A percentile compares a stretch with the other conserved stretches of the same genome.
phyloP scores from a whole-genome alignment of 2,329 filamentous ascomycete genomes.

The Fusarium burgessii region DNA sequence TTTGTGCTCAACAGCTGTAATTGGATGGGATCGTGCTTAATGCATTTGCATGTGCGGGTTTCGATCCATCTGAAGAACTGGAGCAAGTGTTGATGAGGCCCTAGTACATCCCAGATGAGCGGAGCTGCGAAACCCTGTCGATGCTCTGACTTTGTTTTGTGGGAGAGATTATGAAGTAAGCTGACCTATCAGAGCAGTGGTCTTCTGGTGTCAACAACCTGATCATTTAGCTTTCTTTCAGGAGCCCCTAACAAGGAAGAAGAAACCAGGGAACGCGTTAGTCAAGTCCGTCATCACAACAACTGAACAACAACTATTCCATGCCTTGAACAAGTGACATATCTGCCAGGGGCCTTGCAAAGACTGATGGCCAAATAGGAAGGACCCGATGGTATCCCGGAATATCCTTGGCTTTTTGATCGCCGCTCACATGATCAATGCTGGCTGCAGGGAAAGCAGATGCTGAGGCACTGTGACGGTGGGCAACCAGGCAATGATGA shows the following conservation, averaged over 20 bases:
- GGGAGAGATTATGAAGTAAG: slow-evolving; percentile 1
- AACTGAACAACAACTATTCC: neutral
- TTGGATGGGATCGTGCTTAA: neutral
- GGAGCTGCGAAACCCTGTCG: slow-evolving; percentile 14
- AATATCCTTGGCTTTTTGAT: slow-evolving; percentile 12
- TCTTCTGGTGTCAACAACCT: neutral
- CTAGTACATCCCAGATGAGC: neutral
- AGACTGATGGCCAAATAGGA: neutral
- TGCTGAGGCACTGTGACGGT: neutral
- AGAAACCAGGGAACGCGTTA: neutral
- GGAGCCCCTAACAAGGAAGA: neutral
- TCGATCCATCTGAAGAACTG: neutral
- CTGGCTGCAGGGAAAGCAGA: slow-evolving; percentile 37
- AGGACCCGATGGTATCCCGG: neutral
- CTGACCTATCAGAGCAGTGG: slow-evolving; percentile 16
- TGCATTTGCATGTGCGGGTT: neutral
- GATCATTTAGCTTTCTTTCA: neutral
- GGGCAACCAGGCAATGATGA: neutral
- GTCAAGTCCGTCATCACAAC: neutral
- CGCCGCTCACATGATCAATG: slow-evolving; percentile 42
- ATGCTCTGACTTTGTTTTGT: neutral
- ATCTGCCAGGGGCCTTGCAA: neutral
- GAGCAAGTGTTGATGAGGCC: slow-evolving; percentile 19
- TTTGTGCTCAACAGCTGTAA: neutral
- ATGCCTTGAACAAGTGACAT: neutral